phyloP scores from a whole-genome alignment of 495 filamentous ascomycete genomes.

The Cercophora newfieldiana region DNA sequence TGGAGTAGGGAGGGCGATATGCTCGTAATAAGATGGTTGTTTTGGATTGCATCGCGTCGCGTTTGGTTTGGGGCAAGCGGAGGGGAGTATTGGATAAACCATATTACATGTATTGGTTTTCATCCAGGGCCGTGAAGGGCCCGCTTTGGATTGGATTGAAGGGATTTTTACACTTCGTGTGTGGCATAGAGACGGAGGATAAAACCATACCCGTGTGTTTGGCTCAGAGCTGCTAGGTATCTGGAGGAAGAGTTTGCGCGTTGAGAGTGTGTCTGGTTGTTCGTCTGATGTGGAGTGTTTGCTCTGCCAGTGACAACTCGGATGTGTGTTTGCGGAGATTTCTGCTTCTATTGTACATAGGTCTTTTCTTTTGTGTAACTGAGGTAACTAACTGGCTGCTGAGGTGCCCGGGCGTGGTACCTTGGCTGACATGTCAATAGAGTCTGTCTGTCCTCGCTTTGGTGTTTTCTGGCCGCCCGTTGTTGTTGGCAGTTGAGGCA shows the following conservation, averaged over 20 bases:
- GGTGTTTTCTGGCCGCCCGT: neutral
- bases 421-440: neutral
- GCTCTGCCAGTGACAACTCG: neutral
- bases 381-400: neutral
- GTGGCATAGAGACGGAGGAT: neutral
- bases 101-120: neutral
- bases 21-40: neutral
- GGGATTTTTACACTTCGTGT: neutral
- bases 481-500: no score
- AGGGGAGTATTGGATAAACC: neutral
- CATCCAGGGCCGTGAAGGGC: neutral
- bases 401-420: neutral
- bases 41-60: neutral
- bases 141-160: neutral
- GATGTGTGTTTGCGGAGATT: neutral
- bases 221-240: neutral
- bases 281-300: neutral
- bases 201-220: slow-evolving; percentile 3
- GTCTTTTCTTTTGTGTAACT: neutral
- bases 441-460: neutral
- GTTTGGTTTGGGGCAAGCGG: neutral
- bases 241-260: neutral
- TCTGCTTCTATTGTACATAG: neutral
- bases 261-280: neutral
- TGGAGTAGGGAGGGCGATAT: no score